Base-by-base conservation (phyloP, 1,284 basidiomycete genomes). In the Cryptococcus sp. region DNA sequence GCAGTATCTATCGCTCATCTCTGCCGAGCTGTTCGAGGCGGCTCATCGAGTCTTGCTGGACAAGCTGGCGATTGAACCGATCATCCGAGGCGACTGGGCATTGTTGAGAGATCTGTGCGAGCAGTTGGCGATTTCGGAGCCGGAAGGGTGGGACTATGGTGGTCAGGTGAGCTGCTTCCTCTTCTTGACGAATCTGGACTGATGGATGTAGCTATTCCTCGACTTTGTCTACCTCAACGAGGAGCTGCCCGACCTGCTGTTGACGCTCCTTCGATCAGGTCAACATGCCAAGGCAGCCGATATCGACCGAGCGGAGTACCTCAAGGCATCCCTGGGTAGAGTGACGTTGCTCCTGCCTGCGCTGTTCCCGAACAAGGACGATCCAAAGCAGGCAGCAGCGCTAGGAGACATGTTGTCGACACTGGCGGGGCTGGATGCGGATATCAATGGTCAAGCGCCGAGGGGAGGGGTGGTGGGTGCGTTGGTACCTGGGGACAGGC, bases 31-130 rank as follows among this genome's bases (percentile, higher is more conserved):
- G 34, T 84, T 81, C 58, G 79, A 83, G 40, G 75, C 80, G 5
- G 92, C 94, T 0, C 92, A 97, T 66, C 80, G 83, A 35, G 76
- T 95, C 21, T 87, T 87, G 1, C 78, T 91, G 25, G 72, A 77
- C 5, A 83, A 91, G 56, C 80, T 98, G n/a, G 89, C 88, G 7
- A 88, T 91, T 1, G 94, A 97, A 60, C 88, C 86, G 0, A 77
- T 97, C 46, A 78, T 97, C 38, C 79, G 87, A 9, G 80, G 83
- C 43, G 93, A 97, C 69, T 71, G 84, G 7, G 79, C 77, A 2
- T 74, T 94, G 7, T 74, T 97, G n/a, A 76, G 76, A 31, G 77
- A 78, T n/a, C 68, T 97, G 11, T 87, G 97, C 59, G 75, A 75
- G 39, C 78, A 78, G 2, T 83, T 97, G 57, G 77, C 77, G 25